Base-by-base conservation (phyloP, 1,284 basidiomycete species). In the Leccinum fallax region DNA sequence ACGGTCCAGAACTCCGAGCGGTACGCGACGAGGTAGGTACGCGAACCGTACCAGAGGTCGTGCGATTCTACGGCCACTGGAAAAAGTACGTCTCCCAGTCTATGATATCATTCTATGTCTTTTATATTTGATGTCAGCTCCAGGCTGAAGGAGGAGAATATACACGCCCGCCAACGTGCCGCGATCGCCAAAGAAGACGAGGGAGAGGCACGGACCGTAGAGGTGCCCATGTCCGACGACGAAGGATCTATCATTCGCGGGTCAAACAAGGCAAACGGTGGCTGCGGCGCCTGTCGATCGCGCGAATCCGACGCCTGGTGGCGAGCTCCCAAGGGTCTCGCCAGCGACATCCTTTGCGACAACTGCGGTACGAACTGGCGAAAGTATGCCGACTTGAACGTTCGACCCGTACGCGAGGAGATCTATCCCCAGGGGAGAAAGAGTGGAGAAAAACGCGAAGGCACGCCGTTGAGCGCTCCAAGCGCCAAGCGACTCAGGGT, bases 371-470 rank as follows among this genome's bases (percentile, higher is more conserved):
- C 82, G 40, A 87, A 85, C 67, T 96, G 93, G 88, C 81, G 94
- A 66, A 95, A 95, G 76, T 96, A 96, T 72, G 94, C 93, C 0
- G 93, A 95, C 68, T 77, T 93, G 49, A 91, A 89, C 68, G 87
- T 90, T 19, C 80, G 89, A 46, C 86, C 87, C 5, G 68, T 86
- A 32, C 82, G 90, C 24, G 92, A 93, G 61, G 90, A 92, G 51
- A 78, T 81, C 0, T 67, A 65, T 1, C 75, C 79, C 3, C 69
- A 79, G 0, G 79, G 78, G 53, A 87, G 85, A 75, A 83, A 81
- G 65, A 59, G 70, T 6, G 69, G 67, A 8, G 88, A 92, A 65
- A 94, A 94, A 79, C 81, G 92, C 34, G 92, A 93, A 70, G 90
- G 89, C 19, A 92, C 92, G 0, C 92, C 92, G 2, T 71, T 93